Evolutionary conservation across 2,329 filamentous ascomycete species (phyloP).

Genomic region (Nigrospora sphaerica): DNA sequence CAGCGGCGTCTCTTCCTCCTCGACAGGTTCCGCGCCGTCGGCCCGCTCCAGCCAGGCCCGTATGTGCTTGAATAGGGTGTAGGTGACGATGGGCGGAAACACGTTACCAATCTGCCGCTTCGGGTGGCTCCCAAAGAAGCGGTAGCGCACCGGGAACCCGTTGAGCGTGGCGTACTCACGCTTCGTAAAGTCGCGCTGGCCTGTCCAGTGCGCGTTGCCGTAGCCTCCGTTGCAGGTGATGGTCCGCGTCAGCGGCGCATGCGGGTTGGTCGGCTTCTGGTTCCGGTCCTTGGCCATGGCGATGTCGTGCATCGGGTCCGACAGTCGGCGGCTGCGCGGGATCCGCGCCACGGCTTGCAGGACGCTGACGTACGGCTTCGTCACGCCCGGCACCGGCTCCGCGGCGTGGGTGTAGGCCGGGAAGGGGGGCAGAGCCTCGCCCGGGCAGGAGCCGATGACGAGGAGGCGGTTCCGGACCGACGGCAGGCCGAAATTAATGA

Average conservation of each 20-base stretch:
- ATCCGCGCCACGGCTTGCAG: slow-evolving; percentile 31
- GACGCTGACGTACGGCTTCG: slow-evolving; percentile 35
- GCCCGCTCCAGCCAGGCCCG: slow-evolving; percentile 34
- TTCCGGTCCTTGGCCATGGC: slow-evolving; percentile 37
- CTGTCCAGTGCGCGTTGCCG: slow-evolving; percentile 57
- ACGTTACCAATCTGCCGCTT: slow-evolving; percentile 72
- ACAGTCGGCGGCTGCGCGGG: slow-evolving; percentile 4
- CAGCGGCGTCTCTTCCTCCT: slow-evolving; percentile 3
- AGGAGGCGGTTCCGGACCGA: slow-evolving; percentile 45
- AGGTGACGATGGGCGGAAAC: slow-evolving; percentile 57
- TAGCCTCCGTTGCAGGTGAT: slow-evolving; percentile 59
- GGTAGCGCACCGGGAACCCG: slow-evolving; percentile 57
- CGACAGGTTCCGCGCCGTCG: slow-evolving; percentile 26
- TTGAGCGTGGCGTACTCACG: slow-evolving; percentile 64
- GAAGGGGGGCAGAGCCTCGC: slow-evolving; percentile 61
- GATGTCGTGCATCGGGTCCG: slow-evolving; percentile 33
- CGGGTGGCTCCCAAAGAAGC: slow-evolving; percentile 41
- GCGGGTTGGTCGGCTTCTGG: slow-evolving; percentile 12
- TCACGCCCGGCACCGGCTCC: slow-evolving; percentile 14
- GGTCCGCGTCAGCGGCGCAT: slow-evolving; percentile 36
- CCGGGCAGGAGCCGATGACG: slow-evolving; percentile 56
- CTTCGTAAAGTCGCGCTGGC: slow-evolving; percentile 54
- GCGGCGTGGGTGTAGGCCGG: slow-evolving; percentile 54
- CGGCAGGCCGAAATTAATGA: slow-evolving; percentile 43
- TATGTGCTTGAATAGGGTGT: slow-evolving; percentile 41